Evolutionary conservation across 2,329 filamentous ascomycete species (phyloP).

Genomic region (Aurifilum marmelostoma): DNA sequence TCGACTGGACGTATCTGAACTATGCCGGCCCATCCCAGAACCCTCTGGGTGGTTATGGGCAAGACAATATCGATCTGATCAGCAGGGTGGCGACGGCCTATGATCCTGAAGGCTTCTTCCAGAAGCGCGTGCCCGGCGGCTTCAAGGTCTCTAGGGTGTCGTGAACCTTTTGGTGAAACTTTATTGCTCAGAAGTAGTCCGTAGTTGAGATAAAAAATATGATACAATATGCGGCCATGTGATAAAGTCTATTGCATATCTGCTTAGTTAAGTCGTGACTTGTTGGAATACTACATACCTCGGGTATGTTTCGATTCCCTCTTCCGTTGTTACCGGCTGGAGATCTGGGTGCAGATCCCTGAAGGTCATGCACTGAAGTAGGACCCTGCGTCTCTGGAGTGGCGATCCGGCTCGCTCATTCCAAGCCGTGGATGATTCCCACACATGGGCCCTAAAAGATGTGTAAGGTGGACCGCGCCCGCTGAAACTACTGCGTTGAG

Average conservation of each 20-base stretch:
- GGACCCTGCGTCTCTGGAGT: neutral
- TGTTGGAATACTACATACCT: neutral
- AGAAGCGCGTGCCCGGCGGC: neutral
- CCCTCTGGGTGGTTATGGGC: neutral
- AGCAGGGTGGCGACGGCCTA: neutral
- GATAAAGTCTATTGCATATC: neutral
- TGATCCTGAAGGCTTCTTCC: neutral
- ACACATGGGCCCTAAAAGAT: neutral
- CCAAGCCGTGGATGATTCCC: neutral
- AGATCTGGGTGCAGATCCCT: too few relatives aligned
- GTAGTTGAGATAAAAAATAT: neutral
- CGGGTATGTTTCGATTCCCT: neutral
- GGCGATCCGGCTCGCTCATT: neutral
- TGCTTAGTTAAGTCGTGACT: neutral
- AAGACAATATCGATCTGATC: conserved; percentile 1
- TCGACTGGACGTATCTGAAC: conserved; percentile 12
- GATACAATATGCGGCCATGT: neutral
- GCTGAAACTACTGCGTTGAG: neutral
- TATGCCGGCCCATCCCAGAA: conserved; percentile 3
- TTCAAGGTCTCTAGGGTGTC: neutral
- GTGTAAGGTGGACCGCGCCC: neutral
- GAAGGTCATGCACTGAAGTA: neutral
- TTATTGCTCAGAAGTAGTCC: neutral
- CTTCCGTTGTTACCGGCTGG: neutral
- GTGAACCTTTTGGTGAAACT: too few relatives aligned